A percentile compares a stretch with the other conserved stretches of the same genome.
These are phyloP conservation scores for Coemansia aciculifera DNA, from an alignment of 192 early-diverging fungal species.

Conservation along the genomic window DNA sequence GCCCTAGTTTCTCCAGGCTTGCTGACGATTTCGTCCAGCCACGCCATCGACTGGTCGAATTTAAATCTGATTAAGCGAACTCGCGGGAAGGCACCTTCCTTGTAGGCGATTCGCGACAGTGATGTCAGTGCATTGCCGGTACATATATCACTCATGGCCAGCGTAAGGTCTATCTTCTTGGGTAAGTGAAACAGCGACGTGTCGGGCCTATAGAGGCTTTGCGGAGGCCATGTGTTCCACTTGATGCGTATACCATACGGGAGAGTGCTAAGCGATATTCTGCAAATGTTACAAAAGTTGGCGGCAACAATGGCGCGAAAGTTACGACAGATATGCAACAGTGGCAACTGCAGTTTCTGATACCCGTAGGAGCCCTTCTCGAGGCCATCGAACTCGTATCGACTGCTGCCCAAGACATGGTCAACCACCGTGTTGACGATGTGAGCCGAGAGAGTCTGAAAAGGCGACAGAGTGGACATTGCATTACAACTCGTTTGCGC, in stretches of 20 bases:
- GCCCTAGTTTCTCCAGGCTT: background rate
- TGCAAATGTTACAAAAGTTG: background rate
- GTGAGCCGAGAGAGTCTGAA: background rate
- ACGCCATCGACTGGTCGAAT: background rate
- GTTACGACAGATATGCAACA: background rate
- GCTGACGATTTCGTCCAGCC: background rate
- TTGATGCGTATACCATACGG: background rate
- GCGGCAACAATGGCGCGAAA: background rate
- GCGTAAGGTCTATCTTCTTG: background rate
- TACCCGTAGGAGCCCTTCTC: background rate
- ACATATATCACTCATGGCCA: background rate
- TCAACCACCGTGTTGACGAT: background rate
- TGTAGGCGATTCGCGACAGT: background rate
- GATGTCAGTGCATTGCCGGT: background rate
- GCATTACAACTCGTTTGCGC: background rate
- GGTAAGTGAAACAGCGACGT: background rate
- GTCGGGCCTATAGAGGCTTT: background rate
- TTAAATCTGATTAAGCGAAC: background rate
- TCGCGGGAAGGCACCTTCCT: background rate
- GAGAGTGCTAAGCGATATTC: background rate
- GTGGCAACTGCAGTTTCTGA: background rate
- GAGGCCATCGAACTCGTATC: background rate
- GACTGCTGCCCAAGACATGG: background rate
- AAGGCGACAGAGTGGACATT: background rate
- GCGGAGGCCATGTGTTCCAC: background rate